phyloP scores from a whole-genome alignment of 768 basidiomycete genomes.

The Hygrocybe punicea region DNA sequence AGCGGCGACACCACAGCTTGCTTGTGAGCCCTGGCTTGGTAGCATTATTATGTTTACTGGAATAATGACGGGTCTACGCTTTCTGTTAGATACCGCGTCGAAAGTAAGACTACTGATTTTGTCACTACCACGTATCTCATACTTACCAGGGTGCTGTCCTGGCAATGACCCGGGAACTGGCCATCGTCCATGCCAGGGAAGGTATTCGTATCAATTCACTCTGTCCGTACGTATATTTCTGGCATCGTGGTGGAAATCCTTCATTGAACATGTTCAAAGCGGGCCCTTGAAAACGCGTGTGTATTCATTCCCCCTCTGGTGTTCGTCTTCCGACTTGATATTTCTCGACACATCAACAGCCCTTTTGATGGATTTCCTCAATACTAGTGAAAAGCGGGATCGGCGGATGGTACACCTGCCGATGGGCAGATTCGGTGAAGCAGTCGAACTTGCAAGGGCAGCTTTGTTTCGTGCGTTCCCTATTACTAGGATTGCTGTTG shows the following conservation, averaged over 20 bases:
- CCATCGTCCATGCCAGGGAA: slow-evolving; percentile 96
- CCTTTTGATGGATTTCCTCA: slow-evolving; percentile 96
- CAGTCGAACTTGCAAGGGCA: slow-evolving; percentile 88
- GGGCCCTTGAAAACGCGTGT: slow-evolving; percentile 93
- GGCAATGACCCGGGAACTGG: slow-evolving; percentile 95
- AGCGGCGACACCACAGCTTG: slow-evolving; percentile 97
- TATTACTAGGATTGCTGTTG: slow-evolving; percentile 4
- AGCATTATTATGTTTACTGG: background rate
- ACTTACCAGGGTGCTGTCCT: slow-evolving; percentile 81
- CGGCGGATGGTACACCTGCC: slow-evolving; percentile 88
- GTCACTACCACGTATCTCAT: background rate
- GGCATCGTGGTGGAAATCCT: background rate
- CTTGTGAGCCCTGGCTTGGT: slow-evolving; percentile 58
- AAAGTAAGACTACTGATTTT: slow-evolving; percentile 51
- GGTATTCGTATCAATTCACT: slow-evolving; percentile 95
- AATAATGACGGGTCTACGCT: slow-evolving; percentile 12
- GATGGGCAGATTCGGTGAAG: slow-evolving; percentile 97
- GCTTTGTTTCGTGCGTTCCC: slow-evolving; percentile 81
- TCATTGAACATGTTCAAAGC: slow-evolving; percentile 37
- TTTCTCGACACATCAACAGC: slow-evolving; percentile 45
- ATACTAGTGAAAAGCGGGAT: slow-evolving; percentile 92
- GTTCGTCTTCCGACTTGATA: slow-evolving; percentile 1
- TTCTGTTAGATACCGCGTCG: slow-evolving; percentile 77
- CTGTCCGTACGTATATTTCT: slow-evolving; percentile 70
- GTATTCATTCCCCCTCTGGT: slow-evolving; percentile 21